These are phyloP conservation scores for Phaffomyces thermotolerans DNA, from an alignment of 805 yeast species.

Conservation along the genomic window DNA sequence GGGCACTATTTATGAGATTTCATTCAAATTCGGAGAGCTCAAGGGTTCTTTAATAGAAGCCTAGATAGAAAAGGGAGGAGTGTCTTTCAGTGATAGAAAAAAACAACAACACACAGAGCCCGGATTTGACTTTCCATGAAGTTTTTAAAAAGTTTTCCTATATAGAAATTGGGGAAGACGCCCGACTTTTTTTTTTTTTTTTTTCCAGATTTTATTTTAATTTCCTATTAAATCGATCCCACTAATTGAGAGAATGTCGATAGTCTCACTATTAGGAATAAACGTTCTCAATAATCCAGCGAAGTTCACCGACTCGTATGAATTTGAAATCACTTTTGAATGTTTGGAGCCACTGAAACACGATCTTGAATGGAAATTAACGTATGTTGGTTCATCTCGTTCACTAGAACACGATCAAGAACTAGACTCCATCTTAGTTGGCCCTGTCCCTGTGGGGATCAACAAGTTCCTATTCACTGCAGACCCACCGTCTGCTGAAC, in stretches of 20 bases:
- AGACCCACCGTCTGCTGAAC: conserved; percentile 93
- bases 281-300: conserved; percentile 94
- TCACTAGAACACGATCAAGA: conserved; percentile 96
- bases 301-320: conserved; percentile 84
- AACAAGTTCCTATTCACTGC: conserved; percentile 90
- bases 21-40: no score
- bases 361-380: conserved; percentile 94
- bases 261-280: conserved; percentile 85
- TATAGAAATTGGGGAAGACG: no score
- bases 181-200: no score
- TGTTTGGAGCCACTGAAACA: conserved; percentile 80
- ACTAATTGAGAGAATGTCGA: conserved; percentile 53
- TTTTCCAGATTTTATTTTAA: no score
- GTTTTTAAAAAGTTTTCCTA: no score
- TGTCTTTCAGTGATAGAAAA: no score
- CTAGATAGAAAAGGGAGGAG: no score
- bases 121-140: no score
- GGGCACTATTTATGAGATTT: no score
- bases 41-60: no score
- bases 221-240: neutral
- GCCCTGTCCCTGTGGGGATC: conserved; percentile 97
- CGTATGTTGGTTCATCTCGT: conserved; percentile 93
- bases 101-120: no score
- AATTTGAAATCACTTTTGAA: conserved; percentile 95
- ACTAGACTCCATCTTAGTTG: conserved; percentile 91